Percentiles rank a stretch among this genome's conserved stretches.
phyloP scores from a whole-genome alignment of 495 filamentous ascomycete genomes.

The Xylaria curta region DNA sequence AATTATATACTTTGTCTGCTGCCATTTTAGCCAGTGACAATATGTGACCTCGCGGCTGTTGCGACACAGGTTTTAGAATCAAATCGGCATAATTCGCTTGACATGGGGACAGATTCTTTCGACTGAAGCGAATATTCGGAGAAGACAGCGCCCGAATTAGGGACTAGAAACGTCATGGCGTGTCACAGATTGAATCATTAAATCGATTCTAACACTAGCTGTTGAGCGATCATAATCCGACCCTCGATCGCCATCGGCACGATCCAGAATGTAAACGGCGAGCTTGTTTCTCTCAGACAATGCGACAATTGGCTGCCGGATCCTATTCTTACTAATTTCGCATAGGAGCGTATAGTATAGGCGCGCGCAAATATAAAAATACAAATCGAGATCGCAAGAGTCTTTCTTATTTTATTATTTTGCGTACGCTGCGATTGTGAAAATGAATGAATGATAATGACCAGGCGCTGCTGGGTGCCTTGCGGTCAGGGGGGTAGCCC shows the following conservation, averaged over 20 bases:
- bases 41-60: constrained; percentile 11
- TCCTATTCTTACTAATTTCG: too few species aligned
- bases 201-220: neutral
- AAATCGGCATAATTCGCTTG: constrained; percentile 20
- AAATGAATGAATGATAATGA: neutral
- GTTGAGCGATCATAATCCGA: constrained; percentile 6
- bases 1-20: neutral
- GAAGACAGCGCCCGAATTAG: constrained; percentile 11
- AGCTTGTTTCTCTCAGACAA: neutral
- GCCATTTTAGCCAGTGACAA: constrained; percentile 16
- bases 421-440: neutral
- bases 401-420: neutral
- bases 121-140: neutral
- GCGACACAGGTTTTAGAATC: constrained; percentile 11
- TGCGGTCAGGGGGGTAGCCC: constrained; percentile 14
- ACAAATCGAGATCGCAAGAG: neutral
- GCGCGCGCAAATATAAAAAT: constrained; percentile 4
- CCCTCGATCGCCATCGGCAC: neutral
- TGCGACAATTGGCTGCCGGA: constrained; percentile 2
- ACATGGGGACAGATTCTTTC: neutral
- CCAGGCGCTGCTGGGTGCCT: neutral
- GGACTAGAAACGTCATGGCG: neutral
- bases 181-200: constrained; percentile 12
- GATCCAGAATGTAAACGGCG: neutral
- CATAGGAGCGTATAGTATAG: neutral